phyloP scores from a whole-genome alignment of 2,329 filamentous ascomycete genomes.

The Metarhizium humberi region DNA sequence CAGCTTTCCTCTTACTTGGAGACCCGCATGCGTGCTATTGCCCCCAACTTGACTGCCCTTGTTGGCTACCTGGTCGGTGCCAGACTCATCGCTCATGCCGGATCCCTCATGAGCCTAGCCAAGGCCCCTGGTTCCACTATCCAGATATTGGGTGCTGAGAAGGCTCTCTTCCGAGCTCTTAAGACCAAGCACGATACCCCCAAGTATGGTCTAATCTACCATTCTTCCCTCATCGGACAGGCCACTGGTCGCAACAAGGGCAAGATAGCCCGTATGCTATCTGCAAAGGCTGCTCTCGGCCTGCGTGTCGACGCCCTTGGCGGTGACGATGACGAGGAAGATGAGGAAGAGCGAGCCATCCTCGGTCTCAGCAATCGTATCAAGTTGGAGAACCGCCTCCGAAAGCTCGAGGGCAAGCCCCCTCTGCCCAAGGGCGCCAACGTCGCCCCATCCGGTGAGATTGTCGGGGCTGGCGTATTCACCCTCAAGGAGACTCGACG shows the following conservation, averaged over 20 bases:
- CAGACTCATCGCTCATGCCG: conserved; percentile 87
- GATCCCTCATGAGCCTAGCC: conserved; percentile 87
- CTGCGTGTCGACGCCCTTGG: conserved; percentile 77
- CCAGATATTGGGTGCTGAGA: conserved; percentile 96
- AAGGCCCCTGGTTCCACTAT: conserved; percentile 94
- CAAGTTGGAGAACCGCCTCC: conserved; percentile 67
- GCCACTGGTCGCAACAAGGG: conserved; percentile 98
- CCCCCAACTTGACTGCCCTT: conserved; percentile 87
- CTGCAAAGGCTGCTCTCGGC: conserved; percentile 87
- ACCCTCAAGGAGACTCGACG: conserved; percentile 86
- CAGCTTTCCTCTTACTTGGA: conserved; percentile 85
- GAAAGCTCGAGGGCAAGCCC: conserved; percentile 83
- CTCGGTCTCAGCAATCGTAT: conserved; percentile 65
- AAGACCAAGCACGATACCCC: conserved; percentile 99
- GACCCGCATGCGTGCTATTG: conserved; percentile 91
- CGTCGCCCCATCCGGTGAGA: conserved; percentile 64
- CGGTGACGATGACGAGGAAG: conserved; percentile 52
- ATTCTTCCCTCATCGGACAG: conserved; percentile 89
- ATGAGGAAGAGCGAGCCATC: conserved; percentile 81
- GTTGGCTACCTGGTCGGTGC: conserved; percentile 92
- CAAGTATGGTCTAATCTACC: conserved; percentile 94
- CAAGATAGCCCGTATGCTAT: conserved; percentile 94
- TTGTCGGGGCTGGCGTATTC: conserved; percentile 63
- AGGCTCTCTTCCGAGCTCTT: conserved; percentile 93
- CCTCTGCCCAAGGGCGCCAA: conserved; percentile 65